Evolutionary conservation across 139 green algal species (phyloP), one percentile per base, ranked within the genome.

Genomic region (Chlorella sp.): DNA sequence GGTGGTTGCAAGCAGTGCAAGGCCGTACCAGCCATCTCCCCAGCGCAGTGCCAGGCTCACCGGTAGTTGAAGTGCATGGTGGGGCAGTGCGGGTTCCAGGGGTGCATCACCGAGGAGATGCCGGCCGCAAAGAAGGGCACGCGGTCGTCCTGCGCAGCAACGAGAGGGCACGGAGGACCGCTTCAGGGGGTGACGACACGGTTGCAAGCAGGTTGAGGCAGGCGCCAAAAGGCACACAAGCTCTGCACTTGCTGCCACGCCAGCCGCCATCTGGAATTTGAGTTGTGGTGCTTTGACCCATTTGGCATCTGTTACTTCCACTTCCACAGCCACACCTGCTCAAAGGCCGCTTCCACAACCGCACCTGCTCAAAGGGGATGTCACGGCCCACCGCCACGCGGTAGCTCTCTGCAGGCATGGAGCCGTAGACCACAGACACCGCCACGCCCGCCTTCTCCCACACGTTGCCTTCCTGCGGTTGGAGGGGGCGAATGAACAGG

Each of bases 51-150:
- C n/a, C n/a, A n/a, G n/a, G 30, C 80, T 44, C 73, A 94, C 89
- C 97, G 92, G 93, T 99, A 99, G 94, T 99, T 99, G 92, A 99
- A 99, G 94, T 99, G 97, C 96, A 99, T 98, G 48, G 97, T 99
- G 46, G 97, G 97, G 24, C 91, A 93, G 76, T 98, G 94, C 9
- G 97, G 97, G 93, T 99, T 99, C 76, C 90, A 86, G 0, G 97
- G 97, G 91, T 99, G 97, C 95, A 99, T 99, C 14, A 99, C 97
- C 20, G 92, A 98, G 84, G 89, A 96, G 87, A 99, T 98, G 83
- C 97, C 97, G 20, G 95, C 94, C 11, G 97, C 97, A 76, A 99
- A 99, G 93, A 99, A 99, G 20, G 97, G 97, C 81, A 99, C 96
- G 51, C 94, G 90, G 54, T 85, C 81, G 38, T 82, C 76, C 76